Conservation (phyloP, 805 yeast species). For the Saccharomyces jurei region DNA sequence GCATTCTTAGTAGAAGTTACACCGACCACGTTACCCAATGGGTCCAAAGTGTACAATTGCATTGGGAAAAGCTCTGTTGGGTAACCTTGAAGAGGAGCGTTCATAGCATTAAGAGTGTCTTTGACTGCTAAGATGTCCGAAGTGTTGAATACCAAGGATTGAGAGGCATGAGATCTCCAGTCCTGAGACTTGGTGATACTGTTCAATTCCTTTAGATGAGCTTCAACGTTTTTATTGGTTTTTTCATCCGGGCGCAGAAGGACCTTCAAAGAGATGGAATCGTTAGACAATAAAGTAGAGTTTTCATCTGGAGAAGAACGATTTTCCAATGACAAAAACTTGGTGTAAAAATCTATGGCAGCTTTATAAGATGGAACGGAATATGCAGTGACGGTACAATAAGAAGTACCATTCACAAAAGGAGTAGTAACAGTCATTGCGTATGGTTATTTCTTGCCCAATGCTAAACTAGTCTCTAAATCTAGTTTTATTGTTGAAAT, state of each 20-base stretch:
- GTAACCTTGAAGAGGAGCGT: constrained; percentile 42
- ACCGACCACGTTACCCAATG: constrained; percentile 75
- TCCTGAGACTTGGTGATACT: constrained; percentile 27
- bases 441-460: background rate
- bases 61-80: constrained; percentile 71
- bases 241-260: constrained; percentile 10
- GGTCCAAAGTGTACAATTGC: constrained; percentile 73
- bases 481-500: background rate
- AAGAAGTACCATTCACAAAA: constrained; percentile 48
- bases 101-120: constrained; percentile 22
- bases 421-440: constrained; percentile 22
- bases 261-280: constrained; percentile 24
- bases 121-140: constrained; percentile 23
- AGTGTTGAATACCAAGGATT: constrained; percentile 32
- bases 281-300: constrained; percentile 13
- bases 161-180: constrained; percentile 43
- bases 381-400: constrained; percentile 45
- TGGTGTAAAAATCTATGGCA: constrained; percentile 47
- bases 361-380: constrained; percentile 36
- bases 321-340: constrained; percentile 15
- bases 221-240: constrained; percentile 6
- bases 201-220: constrained; percentile 5
- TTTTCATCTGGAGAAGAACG: background rate
- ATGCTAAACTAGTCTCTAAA: background rate
- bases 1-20: constrained; percentile 60